These are phyloP conservation scores for Aspergillus novoparasiticus DNA, from an alignment of 2,329 filamentous ascomycete species.

Conservation along the genomic window DNA sequence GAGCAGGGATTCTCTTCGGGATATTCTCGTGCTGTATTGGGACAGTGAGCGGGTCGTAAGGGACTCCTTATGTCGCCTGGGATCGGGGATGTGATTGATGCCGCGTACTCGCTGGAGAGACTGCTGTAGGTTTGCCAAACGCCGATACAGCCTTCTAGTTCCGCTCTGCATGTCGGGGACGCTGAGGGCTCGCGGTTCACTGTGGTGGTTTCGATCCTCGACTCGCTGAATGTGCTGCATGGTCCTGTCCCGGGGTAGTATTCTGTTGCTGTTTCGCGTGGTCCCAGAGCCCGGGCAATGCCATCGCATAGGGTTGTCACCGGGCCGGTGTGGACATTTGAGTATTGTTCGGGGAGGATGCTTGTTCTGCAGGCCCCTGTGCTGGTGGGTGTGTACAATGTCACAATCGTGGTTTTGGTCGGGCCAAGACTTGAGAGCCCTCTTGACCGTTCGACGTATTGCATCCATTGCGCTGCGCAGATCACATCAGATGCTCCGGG, in stretches of 20 bases:
- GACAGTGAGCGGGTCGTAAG: constrained; percentile 18
- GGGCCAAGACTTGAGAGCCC: constrained; percentile 20
- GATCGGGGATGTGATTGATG: constrained; percentile 8
- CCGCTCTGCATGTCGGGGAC: constrained; percentile 16
- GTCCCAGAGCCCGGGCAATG: constrained; percentile 21
- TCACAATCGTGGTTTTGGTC: constrained; percentile 14
- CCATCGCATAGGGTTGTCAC: constrained; percentile 28
- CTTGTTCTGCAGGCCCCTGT: constrained; percentile 22
- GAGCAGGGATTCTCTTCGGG: constrained; percentile 24
- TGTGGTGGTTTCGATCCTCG: not conserved
- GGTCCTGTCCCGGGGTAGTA: constrained; percentile 24
- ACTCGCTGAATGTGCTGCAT: constrained; percentile 14
- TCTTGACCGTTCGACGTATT: constrained; percentile 16
- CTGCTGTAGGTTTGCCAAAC: constrained; percentile 25
- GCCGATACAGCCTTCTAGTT: constrained; percentile 21
- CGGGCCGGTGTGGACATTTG: constrained; percentile 21
- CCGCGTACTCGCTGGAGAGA: constrained; percentile 13
- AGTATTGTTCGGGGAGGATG: constrained; percentile 10
- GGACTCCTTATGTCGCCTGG: constrained; percentile 25
- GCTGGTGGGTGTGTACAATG: constrained; percentile 19
- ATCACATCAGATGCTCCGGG: constrained; percentile 21
- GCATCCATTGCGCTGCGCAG: constrained; percentile 24
- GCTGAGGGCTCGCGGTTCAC: constrained; percentile 16
- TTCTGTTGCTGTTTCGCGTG: constrained; percentile 19
- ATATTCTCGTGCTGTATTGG: constrained; percentile 14